A percentile compares a stretch with the other conserved stretches of the same genome.
These are phyloP conservation scores for Alternaria angustiovoidea DNA, from an alignment of 2,329 filamentous ascomycete species.

Conservation along the genomic window DNA sequence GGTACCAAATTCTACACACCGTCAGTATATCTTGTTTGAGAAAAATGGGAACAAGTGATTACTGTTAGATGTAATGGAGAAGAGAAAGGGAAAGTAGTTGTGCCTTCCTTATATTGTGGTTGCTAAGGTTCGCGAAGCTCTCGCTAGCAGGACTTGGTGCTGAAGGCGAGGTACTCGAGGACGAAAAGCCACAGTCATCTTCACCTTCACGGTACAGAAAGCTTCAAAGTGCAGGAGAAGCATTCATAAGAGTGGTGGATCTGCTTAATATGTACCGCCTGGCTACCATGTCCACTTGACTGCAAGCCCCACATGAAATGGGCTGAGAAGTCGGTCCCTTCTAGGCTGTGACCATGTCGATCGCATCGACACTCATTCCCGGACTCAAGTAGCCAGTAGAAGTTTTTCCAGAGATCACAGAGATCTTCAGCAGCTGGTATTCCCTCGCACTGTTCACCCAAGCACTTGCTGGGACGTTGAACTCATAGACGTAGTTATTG, in stretches of 20 bases:
- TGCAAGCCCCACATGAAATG: background rate
- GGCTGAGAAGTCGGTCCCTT: background rate
- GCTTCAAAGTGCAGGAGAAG: background rate
- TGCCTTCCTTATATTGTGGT: no score
- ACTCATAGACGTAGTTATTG: slow-evolving; percentile 36
- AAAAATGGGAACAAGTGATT: no score
- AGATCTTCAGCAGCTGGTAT: slow-evolving; percentile 31
- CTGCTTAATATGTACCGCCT: background rate
- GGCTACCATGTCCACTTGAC: background rate
- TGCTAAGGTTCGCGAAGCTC: background rate
- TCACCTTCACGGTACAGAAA: background rate
- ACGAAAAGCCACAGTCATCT: background rate
- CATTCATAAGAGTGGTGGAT: background rate
- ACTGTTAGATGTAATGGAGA: no score
- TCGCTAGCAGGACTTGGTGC: background rate
- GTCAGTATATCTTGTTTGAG: no score
- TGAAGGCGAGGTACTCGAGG: background rate
- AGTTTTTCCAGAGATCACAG: slow-evolving; percentile 30
- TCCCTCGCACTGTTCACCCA: slow-evolving; percentile 28
- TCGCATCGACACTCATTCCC: slow-evolving; percentile 30
- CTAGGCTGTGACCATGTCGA: slow-evolving; percentile 26
- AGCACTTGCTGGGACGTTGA: slow-evolving; percentile 31
- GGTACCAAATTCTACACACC: no score
- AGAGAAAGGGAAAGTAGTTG: no score
- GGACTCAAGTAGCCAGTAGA: slow-evolving; percentile 31